Percentiles rank a stretch among this genome's conserved stretches.
Evolutionary conservation across 495 filamentous ascomycete species (phyloP).

Genomic region (Lasiosphaeria ovina): DNA sequence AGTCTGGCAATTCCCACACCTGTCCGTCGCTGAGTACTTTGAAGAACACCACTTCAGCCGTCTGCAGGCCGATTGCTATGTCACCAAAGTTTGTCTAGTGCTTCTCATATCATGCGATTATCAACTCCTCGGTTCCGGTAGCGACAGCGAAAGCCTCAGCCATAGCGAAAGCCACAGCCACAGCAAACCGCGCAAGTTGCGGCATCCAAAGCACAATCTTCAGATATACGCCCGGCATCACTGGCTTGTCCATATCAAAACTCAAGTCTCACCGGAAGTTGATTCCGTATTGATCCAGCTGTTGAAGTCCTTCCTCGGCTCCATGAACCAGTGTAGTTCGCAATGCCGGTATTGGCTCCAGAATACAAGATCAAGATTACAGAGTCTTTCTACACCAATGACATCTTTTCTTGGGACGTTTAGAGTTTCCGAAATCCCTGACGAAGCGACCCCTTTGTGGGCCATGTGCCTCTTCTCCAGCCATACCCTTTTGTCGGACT

Average conservation of each 20-base stretch:
- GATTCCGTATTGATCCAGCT: conserved; percentile 15
- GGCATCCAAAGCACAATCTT: conserved; percentile 8
- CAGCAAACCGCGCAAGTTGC: background rate
- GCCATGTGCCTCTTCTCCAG: conserved; percentile 30
- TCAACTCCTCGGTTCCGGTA: background rate
- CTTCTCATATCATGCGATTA: background rate
- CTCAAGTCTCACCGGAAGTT: conserved; percentile 11
- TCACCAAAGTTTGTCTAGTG: conserved; percentile 13
- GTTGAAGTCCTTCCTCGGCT: conserved; percentile 34
- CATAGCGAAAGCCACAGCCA: background rate
- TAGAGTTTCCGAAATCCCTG: background rate
- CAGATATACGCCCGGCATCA: conserved; percentile 26
- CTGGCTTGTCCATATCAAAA: conserved; percentile 30
- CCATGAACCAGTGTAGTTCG: conserved; percentile 26
- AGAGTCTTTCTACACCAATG: too few relatives aligned
- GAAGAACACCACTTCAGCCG: conserved; percentile 7
- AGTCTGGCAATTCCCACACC: conserved; percentile 12
- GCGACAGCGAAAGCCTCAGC: too few relatives aligned
- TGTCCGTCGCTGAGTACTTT: conserved; percentile 13
- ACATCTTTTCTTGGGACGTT: background rate
- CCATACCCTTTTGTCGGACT: conserved; percentile 26
- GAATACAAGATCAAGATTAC: conserved; percentile 10
- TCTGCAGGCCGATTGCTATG: conserved; percentile 11
- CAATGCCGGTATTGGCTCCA: conserved; percentile 32
- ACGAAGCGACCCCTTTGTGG: conserved; percentile 13